phyloP scores from a whole-genome alignment of 202 grass and related monocot species.

The Schoenoplectus tabernaemontani region DNA sequence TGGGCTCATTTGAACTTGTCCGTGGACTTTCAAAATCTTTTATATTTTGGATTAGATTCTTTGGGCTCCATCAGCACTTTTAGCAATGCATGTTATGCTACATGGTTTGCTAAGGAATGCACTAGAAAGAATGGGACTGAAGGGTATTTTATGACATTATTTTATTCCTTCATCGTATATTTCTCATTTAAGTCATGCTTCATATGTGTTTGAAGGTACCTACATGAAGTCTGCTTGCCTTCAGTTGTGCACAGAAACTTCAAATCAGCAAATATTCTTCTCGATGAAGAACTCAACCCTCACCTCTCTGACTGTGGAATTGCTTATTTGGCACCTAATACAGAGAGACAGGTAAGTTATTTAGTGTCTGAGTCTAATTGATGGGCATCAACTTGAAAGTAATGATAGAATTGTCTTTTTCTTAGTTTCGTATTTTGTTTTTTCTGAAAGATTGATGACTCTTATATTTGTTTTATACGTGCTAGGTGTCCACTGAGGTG shows the following conservation, averaged over 20 bases:
- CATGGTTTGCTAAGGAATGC: neutral
- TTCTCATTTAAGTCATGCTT: conserved; percentile 5
- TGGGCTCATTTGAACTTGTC: neutral
- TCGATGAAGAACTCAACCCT: conserved; percentile 87
- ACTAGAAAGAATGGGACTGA: neutral
- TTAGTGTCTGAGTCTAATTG: neutral
- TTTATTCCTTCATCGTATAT: neutral
- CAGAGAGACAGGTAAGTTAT: conserved; percentile 70
- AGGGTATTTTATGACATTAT: neutral
- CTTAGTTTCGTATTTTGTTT: neutral
- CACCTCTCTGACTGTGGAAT: conserved; percentile 92
- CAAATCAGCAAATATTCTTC: conserved; percentile 89
- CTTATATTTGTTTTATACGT: conserved; percentile 1
- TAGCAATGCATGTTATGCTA: neutral
- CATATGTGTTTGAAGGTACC: conserved; percentile 42
- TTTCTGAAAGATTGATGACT: neutral
- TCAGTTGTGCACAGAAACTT: conserved; percentile 92
- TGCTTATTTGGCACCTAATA: conserved; percentile 78
- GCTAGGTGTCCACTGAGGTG: conserved; percentile 75
- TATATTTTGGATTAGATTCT: neutral
- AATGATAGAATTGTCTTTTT: neutral
- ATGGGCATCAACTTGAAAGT: neutral
- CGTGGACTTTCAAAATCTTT: too few relatives aligned
- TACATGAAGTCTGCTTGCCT: conserved; percentile 97
- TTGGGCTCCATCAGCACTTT: neutral